phyloP scores from a whole-genome alignment of 345 rosid genomes.

The Brassica juncea region DNA sequence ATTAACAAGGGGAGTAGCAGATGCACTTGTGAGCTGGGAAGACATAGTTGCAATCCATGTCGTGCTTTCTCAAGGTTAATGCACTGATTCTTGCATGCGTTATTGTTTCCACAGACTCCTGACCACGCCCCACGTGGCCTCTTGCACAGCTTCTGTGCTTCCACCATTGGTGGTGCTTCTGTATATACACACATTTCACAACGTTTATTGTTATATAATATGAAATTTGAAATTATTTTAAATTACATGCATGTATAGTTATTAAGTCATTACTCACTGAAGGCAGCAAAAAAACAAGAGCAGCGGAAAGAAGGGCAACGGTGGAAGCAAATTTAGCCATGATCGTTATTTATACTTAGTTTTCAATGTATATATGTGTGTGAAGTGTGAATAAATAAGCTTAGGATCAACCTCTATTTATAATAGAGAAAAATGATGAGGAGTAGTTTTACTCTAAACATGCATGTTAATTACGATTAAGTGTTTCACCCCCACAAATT shows the following conservation, averaged over 20 bases:
- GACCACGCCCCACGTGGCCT: slow-evolving; percentile 22
- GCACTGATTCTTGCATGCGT: slow-evolving; percentile 16
- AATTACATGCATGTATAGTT: background rate
- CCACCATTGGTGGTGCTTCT: slow-evolving; percentile 26
- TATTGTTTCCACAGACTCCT: slow-evolving; percentile 25
- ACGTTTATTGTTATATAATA: background rate
- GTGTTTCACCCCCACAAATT: background rate
- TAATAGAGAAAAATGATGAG: background rate
- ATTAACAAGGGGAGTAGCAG: slow-evolving; percentile 25
- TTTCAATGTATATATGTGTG: background rate
- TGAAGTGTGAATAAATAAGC: slow-evolving; percentile 18
- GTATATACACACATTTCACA: background rate
- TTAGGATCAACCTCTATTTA: slow-evolving; percentile 11
- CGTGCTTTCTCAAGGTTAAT: slow-evolving; percentile 39
- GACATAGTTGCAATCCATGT: slow-evolving; percentile 33
- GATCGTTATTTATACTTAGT: background rate
- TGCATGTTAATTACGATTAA: background rate
- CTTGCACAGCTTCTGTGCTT: slow-evolving; percentile 20
- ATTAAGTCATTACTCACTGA: slow-evolving; percentile 21
- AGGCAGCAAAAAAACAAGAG: slow-evolving; percentile 31
- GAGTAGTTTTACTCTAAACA: background rate
- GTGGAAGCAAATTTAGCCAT: slow-evolving; percentile 33
- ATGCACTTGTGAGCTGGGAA: slow-evolving; percentile 26
- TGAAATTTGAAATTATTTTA: background rate
- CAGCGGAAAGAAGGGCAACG: slow-evolving; percentile 12